phyloP scores from a whole-genome alignment of 2,329 filamentous ascomycete genomes.

The Aspergillus persii region DNA sequence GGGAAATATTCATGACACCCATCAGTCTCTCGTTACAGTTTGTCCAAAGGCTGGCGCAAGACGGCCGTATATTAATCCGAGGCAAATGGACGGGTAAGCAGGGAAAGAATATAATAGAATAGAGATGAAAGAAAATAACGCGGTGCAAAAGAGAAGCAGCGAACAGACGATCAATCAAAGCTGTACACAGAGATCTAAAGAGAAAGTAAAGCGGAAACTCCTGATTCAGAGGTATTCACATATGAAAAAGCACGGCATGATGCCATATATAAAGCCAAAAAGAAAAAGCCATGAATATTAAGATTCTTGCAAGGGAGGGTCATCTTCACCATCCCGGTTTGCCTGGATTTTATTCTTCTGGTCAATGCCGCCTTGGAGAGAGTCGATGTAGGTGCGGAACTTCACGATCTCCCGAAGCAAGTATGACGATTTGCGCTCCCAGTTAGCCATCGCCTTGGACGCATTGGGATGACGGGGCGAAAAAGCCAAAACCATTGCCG shows the following conservation, averaged over 20 bases:
- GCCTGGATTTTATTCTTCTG: constrained; percentile 69
- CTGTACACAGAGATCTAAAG: background rate
- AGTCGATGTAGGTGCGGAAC: constrained; percentile 92
- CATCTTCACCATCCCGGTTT: constrained; percentile 16
- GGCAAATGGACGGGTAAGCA: background rate
- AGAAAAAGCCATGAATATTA: background rate
- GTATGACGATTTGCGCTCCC: constrained; percentile 94
- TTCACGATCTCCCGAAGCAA: constrained; percentile 92
- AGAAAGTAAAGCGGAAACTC: background rate
- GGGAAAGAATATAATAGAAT: background rate
- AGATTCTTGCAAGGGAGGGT: background rate
- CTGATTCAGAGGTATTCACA: background rate
- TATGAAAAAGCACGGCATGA: background rate
- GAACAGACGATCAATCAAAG: background rate
- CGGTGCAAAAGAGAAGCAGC: background rate
- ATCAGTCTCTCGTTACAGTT: background rate
- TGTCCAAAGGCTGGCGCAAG: background rate
- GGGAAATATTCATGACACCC: background rate
- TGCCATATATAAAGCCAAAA: background rate
- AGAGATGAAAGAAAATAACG: background rate
- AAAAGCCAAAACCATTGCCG: constrained; percentile 85
- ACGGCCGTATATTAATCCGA: background rate
- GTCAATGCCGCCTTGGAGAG: constrained; percentile 66
- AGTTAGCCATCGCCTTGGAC: constrained; percentile 85
- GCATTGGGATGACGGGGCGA: constrained; percentile 79